Percentiles rank a stretch among this genome's conserved stretches.
phyloP scores from a whole-genome alignment of 2,329 filamentous ascomycete genomes.

The Pyricularia grisea region DNA sequence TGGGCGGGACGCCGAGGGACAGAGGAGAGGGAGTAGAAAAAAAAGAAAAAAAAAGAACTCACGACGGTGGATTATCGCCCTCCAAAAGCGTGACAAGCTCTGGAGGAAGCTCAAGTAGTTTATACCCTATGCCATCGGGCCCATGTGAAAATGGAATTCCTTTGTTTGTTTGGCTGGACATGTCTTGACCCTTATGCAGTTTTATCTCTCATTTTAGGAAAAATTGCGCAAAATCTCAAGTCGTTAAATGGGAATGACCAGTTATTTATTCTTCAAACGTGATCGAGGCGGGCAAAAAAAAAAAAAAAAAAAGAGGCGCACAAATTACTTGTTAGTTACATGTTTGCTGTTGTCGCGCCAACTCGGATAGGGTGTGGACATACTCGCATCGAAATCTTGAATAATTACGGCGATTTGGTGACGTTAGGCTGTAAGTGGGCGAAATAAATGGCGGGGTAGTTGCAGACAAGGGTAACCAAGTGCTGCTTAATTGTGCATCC shows the following conservation, averaged over 20 bases:
- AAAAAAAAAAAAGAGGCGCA: background rate
- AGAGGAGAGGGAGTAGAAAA: too few species aligned
- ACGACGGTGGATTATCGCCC: slow-evolving; percentile 43
- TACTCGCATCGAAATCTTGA: background rate
- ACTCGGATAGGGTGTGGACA: background rate
- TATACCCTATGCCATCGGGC: slow-evolving; percentile 41
- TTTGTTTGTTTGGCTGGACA: slow-evolving; percentile 35
- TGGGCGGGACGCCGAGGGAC: too few species aligned
- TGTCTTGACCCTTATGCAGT: slow-evolving; percentile 2
- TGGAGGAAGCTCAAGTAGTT: slow-evolving; percentile 51
- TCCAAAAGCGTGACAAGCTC: slow-evolving; percentile 48
- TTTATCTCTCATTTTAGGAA: background rate
- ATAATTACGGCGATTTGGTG: background rate
- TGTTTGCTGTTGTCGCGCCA: background rate
- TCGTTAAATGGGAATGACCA: background rate
- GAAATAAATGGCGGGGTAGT: slow-evolving; percentile 3
- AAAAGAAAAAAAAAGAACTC: slow-evolving; percentile 4
- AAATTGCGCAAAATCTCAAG: background rate
- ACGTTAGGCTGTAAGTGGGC: background rate
- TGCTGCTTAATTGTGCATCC: background rate
- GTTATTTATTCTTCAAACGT: too few species aligned
- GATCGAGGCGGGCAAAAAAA: too few species aligned
- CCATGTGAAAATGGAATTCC: slow-evolving; percentile 41
- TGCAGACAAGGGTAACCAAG: background rate
- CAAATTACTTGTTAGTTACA: background rate